A percentile compares a stretch with the other conserved stretches of the same genome.
Evolutionary conservation across 1,139 yeast species (phyloP).

Genomic region (Lodderomyces oxycetoniae): DNA sequence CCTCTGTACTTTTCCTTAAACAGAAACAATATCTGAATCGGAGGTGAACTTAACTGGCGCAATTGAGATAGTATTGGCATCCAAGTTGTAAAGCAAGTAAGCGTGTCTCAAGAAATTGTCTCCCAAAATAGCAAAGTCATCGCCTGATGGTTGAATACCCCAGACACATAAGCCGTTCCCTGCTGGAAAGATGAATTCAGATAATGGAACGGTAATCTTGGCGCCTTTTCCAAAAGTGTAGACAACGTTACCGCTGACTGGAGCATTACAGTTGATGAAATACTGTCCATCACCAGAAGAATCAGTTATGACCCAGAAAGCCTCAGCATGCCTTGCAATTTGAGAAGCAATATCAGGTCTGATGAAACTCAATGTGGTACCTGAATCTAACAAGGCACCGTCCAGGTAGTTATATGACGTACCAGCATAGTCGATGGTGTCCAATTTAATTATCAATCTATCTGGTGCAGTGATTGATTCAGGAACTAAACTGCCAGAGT

Average conservation of each 20-base stretch:
- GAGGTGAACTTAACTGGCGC: slow-evolving; percentile 24
- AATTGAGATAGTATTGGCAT: slow-evolving; percentile 20
- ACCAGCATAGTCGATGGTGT: slow-evolving; percentile 3
- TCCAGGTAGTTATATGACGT: neutral
- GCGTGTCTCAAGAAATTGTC: slow-evolving; percentile 30
- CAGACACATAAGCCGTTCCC: slow-evolving; percentile 6
- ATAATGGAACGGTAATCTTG: slow-evolving; percentile 7
- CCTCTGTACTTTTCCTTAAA: too few species aligned
- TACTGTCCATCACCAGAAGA: slow-evolving; percentile 8
- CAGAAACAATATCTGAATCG: slow-evolving; percentile 6
- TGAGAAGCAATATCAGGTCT: slow-evolving; percentile 15
- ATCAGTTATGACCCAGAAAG: slow-evolving; percentile 14
- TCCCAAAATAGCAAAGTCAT: slow-evolving; percentile 19
- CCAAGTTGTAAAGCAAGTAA: slow-evolving; percentile 26
- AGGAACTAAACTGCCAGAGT: slow-evolving; percentile 17
- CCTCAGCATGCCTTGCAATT: slow-evolving; percentile 16
- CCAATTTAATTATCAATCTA: slow-evolving; percentile 7
- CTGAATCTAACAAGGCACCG: slow-evolving; percentile 20
- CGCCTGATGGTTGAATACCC: slow-evolving; percentile 7
- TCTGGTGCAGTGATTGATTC: slow-evolving; percentile 8
- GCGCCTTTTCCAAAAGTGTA: slow-evolving; percentile 8
- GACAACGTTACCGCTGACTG: slow-evolving; percentile 13
- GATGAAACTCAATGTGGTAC: slow-evolving; percentile 28
- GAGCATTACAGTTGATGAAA: slow-evolving; percentile 3
- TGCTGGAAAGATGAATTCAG: slow-evolving; percentile 3